Evolutionary conservation across 1,139 yeast genomes (phyloP).

Genomic region (Hemisphaericaspora xylanilytica): DNA sequence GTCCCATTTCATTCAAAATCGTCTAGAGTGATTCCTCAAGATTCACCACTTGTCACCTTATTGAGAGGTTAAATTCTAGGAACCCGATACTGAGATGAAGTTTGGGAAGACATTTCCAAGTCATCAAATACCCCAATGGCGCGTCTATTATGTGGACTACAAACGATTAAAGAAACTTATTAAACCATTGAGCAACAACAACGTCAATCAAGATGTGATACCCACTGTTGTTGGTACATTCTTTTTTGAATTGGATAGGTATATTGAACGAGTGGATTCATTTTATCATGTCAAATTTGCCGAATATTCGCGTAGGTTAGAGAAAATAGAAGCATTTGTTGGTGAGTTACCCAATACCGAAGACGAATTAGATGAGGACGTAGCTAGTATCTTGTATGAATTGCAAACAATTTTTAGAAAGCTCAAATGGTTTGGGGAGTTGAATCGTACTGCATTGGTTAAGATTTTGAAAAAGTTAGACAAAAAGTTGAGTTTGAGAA

Average conservation of each 20-base stretch:
- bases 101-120: slow-evolving; percentile 77
- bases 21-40: too few relatives aligned
- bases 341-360: slow-evolving; percentile 44
- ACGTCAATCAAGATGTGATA: slow-evolving; percentile 36
- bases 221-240: slow-evolving; percentile 54
- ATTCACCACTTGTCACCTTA: too few relatives aligned
- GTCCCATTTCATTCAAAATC: too few relatives aligned
- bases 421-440: slow-evolving; percentile 89
- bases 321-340: slow-evolving; percentile 33
- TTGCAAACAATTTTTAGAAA: slow-evolving; percentile 76
- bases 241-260: slow-evolving; percentile 76
- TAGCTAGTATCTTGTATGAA: slow-evolving; percentile 72
- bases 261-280: slow-evolving; percentile 75
- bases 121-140: slow-evolving; percentile 95
- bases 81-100: slow-evolving; percentile 58
- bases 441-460: slow-evolving; percentile 85
- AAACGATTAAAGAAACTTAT: slow-evolving; percentile 80
- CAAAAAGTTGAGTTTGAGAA: slow-evolving; percentile 53
- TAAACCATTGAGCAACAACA: slow-evolving; percentile 46
- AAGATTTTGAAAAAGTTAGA: slow-evolving; percentile 90
- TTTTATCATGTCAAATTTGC: slow-evolving; percentile 71
- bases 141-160: slow-evolving; percentile 76
- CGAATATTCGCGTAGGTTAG: slow-evolving; percentile 72
- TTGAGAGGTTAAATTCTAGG: too few relatives aligned
- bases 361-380: slow-evolving; percentile 63